Evolutionary conservation across 2,329 filamentous ascomycete genomes (phyloP).

Genomic region (Ceratocystis diversiconidia): DNA sequence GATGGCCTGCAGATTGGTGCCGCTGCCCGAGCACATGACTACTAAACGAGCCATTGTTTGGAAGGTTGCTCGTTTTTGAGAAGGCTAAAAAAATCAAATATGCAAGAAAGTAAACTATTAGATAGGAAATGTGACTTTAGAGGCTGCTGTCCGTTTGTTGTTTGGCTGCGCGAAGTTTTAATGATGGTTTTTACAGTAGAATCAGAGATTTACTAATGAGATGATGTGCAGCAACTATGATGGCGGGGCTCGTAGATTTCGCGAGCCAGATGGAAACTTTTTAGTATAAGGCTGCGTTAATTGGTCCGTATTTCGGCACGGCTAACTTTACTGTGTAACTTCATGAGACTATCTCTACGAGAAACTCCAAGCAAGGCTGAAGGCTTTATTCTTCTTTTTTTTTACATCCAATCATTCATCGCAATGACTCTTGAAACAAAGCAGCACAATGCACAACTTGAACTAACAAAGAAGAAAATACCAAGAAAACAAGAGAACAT

Average conservation of each 20-base stretch:
- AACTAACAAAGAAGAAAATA: background rate
- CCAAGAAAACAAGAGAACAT: background rate
- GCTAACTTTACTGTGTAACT: background rate
- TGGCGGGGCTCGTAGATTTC: background rate
- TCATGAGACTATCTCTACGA: background rate
- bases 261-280: background rate
- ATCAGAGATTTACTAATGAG: conserved; percentile 1
- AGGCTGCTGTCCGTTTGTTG: background rate
- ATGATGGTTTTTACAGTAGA: background rate
- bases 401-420: too few species aligned
- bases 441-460: too few species aligned
- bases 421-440: too few species aligned
- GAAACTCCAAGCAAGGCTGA: background rate
- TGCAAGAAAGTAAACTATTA: background rate
- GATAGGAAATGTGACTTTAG: background rate
- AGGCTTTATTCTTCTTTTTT: too few species aligned
- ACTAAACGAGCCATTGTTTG: conserved; percentile 37
- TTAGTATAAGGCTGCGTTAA: conserved; percentile 3
- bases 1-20: conserved; percentile 67
- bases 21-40: conserved; percentile 58
- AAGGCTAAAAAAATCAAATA: background rate
- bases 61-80: background rate
- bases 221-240: background rate
- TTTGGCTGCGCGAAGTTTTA: background rate
- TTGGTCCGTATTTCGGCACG: background rate